Evolutionary conservation across 2,329 filamentous ascomycete species (phyloP), one percentile per base, ranked within the genome.

Genomic region (Aspergillus viridinutans): DNA sequence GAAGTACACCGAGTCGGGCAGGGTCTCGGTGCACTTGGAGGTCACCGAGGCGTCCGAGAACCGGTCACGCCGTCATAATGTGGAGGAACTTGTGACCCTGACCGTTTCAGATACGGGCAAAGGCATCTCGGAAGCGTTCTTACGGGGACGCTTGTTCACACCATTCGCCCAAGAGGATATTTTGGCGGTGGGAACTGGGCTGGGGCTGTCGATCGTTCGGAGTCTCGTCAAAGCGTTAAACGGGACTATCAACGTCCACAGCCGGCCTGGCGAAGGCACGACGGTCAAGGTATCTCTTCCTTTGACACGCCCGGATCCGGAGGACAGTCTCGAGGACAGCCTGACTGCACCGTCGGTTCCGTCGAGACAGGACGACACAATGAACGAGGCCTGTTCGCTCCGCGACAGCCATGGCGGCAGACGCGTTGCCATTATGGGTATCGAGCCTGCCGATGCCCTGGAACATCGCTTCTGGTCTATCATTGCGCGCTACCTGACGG

Each of bases 151-250:
- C 14, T 70, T 89, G 0, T 90, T 86, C 65, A 83, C 80, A 0
- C 84, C 75, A 1, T 77, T 77, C 55, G 71, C 74, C 0, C 87
- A 90, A 59, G 87, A 90, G 63, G 80, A 88, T 50, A 71, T 76
- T 0, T 69, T 90, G 1, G 77, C 81, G 0, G 80, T 73, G 3
- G 75, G 75, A 6, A 76, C 75, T 0, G 75, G 75, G 0, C 74
- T 90, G 0, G 87, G 88, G 0, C 71, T 90, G 29, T 86, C 83
- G 43, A 83, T 90, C 8, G 86, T 90, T 2, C 79, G 81, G 21
- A 70, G 78, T 67, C 83, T 90, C 6, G 81, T 88, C 17, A 80
- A 82, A 49, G 81, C 83, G 26, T 72, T 89, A 0, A 79, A 80
- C 28, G 86, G 86, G 0, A 78, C 75, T 6, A 83, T 89, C 47